Evolutionary conservation across 768 basidiomycete species (phyloP).

Genomic region (Suillus decipiens): DNA sequence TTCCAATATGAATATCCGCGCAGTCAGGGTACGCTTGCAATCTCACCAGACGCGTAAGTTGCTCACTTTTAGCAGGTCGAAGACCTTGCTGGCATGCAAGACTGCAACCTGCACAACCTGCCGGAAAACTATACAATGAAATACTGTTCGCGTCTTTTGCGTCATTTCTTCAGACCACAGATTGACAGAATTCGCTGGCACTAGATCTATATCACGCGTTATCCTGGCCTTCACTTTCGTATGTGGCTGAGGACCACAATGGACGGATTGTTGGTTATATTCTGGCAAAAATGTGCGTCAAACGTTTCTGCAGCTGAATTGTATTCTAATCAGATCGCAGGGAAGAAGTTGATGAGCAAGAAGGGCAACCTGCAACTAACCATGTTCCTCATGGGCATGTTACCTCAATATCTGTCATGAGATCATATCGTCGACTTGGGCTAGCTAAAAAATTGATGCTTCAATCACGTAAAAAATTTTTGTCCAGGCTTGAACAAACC

Average conservation of each 20-base stretch:
- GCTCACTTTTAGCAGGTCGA: slow-evolving; percentile 57
- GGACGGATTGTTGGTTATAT: slow-evolving; percentile 94
- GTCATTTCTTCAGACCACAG: neutral
- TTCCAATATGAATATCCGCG: slow-evolving; percentile 31
- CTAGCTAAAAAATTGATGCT: slow-evolving; percentile 94
- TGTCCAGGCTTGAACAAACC: neutral
- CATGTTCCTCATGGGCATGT: slow-evolving; percentile 84
- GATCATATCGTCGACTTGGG: slow-evolving; percentile 88
- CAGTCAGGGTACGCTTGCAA: slow-evolving; percentile 26
- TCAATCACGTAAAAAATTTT: slow-evolving; percentile 70
- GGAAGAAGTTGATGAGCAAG: slow-evolving; percentile 53
- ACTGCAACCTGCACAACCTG: slow-evolving; percentile 89
- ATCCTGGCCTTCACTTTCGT: slow-evolving; percentile 93
- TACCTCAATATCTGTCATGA: slow-evolving; percentile 93
- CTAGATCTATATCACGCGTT: slow-evolving; percentile 86
- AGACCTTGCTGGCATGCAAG: slow-evolving; percentile 91
- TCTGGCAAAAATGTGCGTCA: slow-evolving; percentile 86
- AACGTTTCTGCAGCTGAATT: neutral
- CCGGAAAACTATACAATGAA: slow-evolving; percentile 90
- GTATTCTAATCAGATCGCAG: slow-evolving; percentile 44
- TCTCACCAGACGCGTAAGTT: neutral
- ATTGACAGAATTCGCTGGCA: neutral
- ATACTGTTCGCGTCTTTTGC: slow-evolving; percentile 53
- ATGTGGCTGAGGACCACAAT: slow-evolving; percentile 88
- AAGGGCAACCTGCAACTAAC: slow-evolving; percentile 48